phyloP scores from a whole-genome alignment of 2,329 filamentous ascomycete species.

The Colletotrichum nymphaeae region DNA sequence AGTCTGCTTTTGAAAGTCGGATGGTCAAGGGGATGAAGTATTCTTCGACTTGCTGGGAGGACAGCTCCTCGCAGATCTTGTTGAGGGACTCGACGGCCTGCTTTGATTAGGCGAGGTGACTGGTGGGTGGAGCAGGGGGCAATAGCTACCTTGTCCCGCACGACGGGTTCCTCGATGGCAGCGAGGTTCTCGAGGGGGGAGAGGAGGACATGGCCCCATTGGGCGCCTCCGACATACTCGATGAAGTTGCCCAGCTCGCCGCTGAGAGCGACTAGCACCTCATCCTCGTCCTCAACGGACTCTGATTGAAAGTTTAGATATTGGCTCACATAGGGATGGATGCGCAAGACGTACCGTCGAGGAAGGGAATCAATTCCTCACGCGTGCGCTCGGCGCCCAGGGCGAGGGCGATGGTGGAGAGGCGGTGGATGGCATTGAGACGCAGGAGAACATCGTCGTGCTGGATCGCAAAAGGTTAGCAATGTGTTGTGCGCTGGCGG shows the following conservation, averaged over 20 bases:
- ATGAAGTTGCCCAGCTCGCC: constrained; percentile 97
- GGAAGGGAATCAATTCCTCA: constrained; percentile 98
- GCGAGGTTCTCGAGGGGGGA: constrained; percentile 98
- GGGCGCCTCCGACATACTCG: constrained; percentile 95
- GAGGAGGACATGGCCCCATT: constrained; percentile 94
- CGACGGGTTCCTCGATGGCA: constrained; percentile 97
- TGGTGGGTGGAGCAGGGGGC: constrained; percentile 10
- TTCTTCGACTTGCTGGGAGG: constrained; percentile 92
- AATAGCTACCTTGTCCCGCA: constrained; percentile 87
- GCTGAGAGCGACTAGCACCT: constrained; percentile 95
- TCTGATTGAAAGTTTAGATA: constrained; percentile 66
- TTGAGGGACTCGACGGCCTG: constrained; percentile 99
- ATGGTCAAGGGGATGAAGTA: constrained; percentile 96
- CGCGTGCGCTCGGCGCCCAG: constrained; percentile 95
- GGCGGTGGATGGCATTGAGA: constrained; percentile 97
- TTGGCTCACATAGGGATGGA: constrained; percentile 18
- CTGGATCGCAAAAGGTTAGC: constrained; percentile 61
- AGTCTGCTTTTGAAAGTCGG: constrained; percentile 98
- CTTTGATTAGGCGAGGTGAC: constrained; percentile 31
- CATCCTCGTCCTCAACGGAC: constrained; percentile 98
- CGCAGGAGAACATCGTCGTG: constrained; percentile 98
- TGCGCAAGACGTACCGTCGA: constrained; percentile 81
- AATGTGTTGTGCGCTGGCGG: constrained; percentile 34
- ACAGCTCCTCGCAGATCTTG: constrained; percentile 96
- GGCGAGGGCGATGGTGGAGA: constrained; percentile 97